Conservation (phyloP, 1,284 basidiomycete genomes). For the Porogramme epimiltina region DNA sequence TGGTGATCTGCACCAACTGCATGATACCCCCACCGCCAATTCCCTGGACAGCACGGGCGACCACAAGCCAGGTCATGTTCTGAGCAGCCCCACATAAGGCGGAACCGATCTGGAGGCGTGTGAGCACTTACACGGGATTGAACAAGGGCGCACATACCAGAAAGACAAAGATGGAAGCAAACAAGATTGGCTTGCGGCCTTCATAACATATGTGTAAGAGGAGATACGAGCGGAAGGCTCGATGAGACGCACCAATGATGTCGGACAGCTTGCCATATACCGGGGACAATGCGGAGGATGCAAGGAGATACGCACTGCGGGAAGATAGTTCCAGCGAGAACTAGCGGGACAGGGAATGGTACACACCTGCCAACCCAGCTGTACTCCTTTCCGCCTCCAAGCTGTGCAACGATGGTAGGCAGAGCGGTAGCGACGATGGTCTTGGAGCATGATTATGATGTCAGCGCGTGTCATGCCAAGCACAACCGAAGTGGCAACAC, state of each 20-base stretch:
- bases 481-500: slow-evolving; percentile 4
- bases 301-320: slow-evolving; percentile 70
- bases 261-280: slow-evolving; percentile 80
- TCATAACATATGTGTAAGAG: not conserved
- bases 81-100: slow-evolving; percentile 84
- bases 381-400: slow-evolving; percentile 70
- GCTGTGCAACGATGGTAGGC: slow-evolving; percentile 71
- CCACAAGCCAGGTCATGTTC: slow-evolving; percentile 72
- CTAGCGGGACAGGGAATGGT: not conserved
- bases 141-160: not conserved
- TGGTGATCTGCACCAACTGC: slow-evolving; percentile 67
- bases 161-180: slow-evolving; percentile 61
- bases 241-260: slow-evolving; percentile 42
- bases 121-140: slow-evolving; percentile 1
- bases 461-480: not conserved
- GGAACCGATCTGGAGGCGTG: slow-evolving; percentile 59
- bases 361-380: slow-evolving; percentile 77
- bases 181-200: slow-evolving; percentile 79
- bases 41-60: slow-evolving; percentile 80
- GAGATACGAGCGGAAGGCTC: not conserved
- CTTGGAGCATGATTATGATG: slow-evolving; percentile 34
- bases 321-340: not conserved
- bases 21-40: slow-evolving; percentile 82
- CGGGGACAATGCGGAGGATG: slow-evolving; percentile 68
- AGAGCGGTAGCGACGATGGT: slow-evolving; percentile 82